phyloP scores from a whole-genome alignment of 768 basidiomycete genomes.

The Rhodotorula kratochvilovae region DNA sequence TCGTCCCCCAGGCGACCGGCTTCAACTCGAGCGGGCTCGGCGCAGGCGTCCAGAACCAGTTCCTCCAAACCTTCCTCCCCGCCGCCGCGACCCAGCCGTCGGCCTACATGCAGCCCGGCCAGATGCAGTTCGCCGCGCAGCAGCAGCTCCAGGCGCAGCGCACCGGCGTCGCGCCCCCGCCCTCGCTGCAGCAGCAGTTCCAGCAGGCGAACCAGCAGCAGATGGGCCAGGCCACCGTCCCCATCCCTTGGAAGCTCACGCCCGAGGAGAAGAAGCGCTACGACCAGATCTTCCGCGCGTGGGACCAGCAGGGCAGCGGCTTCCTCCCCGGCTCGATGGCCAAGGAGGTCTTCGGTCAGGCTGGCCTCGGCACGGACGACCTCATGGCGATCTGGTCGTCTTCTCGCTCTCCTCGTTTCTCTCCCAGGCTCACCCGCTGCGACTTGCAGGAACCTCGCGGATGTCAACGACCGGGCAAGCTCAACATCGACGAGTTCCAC shows the following conservation, averaged over 20 bases:
- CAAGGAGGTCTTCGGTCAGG: conserved; percentile 87
- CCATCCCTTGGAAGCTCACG: conserved; percentile 77
- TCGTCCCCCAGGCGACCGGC: conserved; percentile 72
- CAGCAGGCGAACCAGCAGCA: conserved; percentile 50
- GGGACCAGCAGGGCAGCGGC: conserved; percentile 74
- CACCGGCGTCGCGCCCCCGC: conserved; percentile 57
- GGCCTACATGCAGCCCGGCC: conserved; percentile 9
- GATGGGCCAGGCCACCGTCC: conserved; percentile 61
- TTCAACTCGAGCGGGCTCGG: conserved; percentile 53
- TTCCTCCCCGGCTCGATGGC: conserved; percentile 83
- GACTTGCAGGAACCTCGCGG: conserved; percentile 77
- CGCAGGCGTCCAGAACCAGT: conserved; percentile 33
- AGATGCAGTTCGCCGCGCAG: conserved; percentile 35
- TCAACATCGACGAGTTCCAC: conserved; percentile 93
- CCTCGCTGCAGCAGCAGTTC: conserved; percentile 10
- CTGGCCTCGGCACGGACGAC: conserved; percentile 81
- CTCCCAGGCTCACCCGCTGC: not conserved
- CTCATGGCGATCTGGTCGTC: conserved; percentile 86
- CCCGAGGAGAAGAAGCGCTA: conserved; percentile 94
- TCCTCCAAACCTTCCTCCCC: conserved; percentile 70
- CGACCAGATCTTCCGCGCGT: conserved; percentile 92
- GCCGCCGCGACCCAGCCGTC: conserved; percentile 26
- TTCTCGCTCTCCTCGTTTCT: not conserved
- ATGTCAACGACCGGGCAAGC: conserved; percentile 90
- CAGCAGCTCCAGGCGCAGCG: conserved; percentile 53